These are phyloP conservation scores for Nepenthes gracilis DNA, from an alignment of 148 eudicot species.

Conservation along the genomic window DNA sequence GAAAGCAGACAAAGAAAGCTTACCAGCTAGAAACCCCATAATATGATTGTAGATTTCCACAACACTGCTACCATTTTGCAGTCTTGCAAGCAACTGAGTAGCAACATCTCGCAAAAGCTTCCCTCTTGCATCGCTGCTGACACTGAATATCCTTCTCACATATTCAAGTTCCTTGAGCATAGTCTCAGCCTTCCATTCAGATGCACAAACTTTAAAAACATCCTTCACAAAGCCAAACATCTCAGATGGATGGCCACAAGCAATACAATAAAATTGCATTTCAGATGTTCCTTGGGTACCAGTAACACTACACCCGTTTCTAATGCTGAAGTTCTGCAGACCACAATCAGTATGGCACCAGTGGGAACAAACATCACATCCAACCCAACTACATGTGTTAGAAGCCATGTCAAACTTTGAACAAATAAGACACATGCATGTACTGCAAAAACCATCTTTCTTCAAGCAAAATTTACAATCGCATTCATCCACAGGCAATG, in stretches of 20 bases:
- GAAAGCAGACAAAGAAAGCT: neutral
- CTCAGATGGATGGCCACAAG: slow-evolving; percentile 92
- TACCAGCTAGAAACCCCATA: slow-evolving; percentile 57
- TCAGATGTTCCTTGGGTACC: slow-evolving; percentile 50
- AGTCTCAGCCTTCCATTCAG: slow-evolving; percentile 63
- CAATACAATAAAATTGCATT: slow-evolving; percentile 94
- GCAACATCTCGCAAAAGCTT: slow-evolving; percentile 56
- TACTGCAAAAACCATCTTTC: slow-evolving; percentile 72
- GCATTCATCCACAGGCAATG: slow-evolving; percentile 89
- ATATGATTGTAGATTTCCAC: slow-evolving; percentile 53
- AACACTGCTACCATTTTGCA: slow-evolving; percentile 46
- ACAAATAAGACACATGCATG: slow-evolving; percentile 93
- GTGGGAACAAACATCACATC: slow-evolving; percentile 90
- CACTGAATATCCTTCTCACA: slow-evolving; percentile 65
- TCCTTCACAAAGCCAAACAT: slow-evolving; percentile 98
- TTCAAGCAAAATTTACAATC: slow-evolving; percentile 77
- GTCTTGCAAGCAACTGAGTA: slow-evolving; percentile 44
- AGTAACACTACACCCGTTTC: slow-evolving; percentile 64
- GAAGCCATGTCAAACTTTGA: slow-evolving; percentile 89
- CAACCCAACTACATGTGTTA: slow-evolving; percentile 99
- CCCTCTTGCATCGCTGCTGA: slow-evolving; percentile 73
- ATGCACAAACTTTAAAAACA: slow-evolving; percentile 73
- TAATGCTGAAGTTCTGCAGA: slow-evolving; percentile 50
- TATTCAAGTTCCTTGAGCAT: slow-evolving; percentile 79
- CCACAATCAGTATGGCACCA: slow-evolving; percentile 99